Evolutionary conservation across 169 alveolate genomes (phyloP).

Genomic region (Plasmodium malariae): DNA sequence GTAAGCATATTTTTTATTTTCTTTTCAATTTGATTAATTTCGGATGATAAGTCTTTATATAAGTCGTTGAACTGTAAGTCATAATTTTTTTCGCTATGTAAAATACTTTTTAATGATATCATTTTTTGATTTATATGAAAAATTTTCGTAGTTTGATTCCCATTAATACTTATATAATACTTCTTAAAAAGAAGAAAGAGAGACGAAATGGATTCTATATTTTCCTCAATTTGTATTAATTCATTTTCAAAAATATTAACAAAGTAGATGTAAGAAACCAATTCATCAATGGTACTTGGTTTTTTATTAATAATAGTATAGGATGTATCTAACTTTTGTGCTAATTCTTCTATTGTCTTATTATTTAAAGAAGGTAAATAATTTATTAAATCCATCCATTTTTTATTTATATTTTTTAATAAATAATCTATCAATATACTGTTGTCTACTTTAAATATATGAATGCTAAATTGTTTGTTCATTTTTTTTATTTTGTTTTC

Average conservation of each 20-base stretch:
- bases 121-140: conserved; percentile 62
- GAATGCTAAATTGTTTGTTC: conserved; percentile 18
- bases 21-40: conserved; percentile 21
- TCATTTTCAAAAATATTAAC: conserved; percentile 4
- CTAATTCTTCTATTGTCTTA: conserved; percentile 9
- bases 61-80: conserved; percentile 19
- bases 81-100: conserved; percentile 31
- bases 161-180: conserved; percentile 51
- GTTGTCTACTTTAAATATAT: conserved; percentile 38
- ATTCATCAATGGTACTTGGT: conserved; percentile 13
- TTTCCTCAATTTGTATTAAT: conserved; percentile 41
- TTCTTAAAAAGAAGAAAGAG: conserved; percentile 42
- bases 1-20: conserved; percentile 8
- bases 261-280: conserved; percentile 40
- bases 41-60: conserved; percentile 7
- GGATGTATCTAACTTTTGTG: conserved; percentile 8
- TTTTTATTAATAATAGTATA: conserved; percentile 26
- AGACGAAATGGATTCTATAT: conserved; percentile 42
- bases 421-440: conserved; percentile 15
- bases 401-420: conserved; percentile 25
- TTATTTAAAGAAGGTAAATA: conserved; percentile 59
- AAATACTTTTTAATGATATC: conserved; percentile 17
- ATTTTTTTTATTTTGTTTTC: conserved; percentile 39
- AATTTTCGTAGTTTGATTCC: conserved; percentile 38
- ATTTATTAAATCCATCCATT: conserved; percentile 33